phyloP scores from a whole-genome alignment of 129 eudicot species.

The carrot (Daucus carota) region DH1_v3.0 NC_030384.2:36911001-36911500 shows the following conservation, averaged over 20 bases:
- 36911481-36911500: slow-evolving; percentile 36
- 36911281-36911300: slow-evolving; percentile 43
- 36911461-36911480: slow-evolving; percentile 58
- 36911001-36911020: slow-evolving; percentile 35
- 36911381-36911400: background rate
- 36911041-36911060: slow-evolving; percentile 49
- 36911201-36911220: background rate
- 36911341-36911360: background rate
- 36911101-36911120: slow-evolving; percentile 57
- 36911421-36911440: background rate
- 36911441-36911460: slow-evolving; percentile 53
- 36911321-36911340: slow-evolving; percentile 57
- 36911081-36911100: slow-evolving; percentile 68
- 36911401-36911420: background rate
- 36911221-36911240: slow-evolving; percentile 37
- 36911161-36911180: no score
- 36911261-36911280: slow-evolving; percentile 38
- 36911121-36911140: slow-evolving; percentile 67
- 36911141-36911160: no score
- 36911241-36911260: slow-evolving; percentile 33
- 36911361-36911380: background rate
- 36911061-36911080: slow-evolving; percentile 53
- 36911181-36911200: no score
- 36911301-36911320: slow-evolving; percentile 60
- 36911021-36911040: slow-evolving; percentile 63